Base-by-base conservation (phyloP, 2,329 filamentous ascomycete genomes). In the Ambrosiella cleistominuta region DNA sequence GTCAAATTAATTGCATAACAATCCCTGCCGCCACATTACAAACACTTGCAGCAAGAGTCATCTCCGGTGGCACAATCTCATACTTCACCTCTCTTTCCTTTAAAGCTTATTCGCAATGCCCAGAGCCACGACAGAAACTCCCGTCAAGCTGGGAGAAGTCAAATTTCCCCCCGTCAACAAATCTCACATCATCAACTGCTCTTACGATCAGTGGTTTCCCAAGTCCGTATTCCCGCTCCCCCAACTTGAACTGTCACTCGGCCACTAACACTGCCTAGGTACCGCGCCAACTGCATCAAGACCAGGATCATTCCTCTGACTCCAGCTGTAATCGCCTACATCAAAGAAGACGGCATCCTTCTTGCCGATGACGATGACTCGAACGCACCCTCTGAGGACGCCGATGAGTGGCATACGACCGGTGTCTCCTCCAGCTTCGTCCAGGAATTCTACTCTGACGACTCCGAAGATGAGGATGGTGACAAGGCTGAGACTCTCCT, bases 181-280 rank as follows among this genome's bases (percentile, higher is more conserved):
- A 67, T 80, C 85, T 52, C 91, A 98, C 66, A 94, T 98, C 61
- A 74, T 95, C 57, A 86, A 96, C 70, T 98, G 91, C 71, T 94
- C 93, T 47, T 96, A 94, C 70, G 86, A 95, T 68, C 80, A 78
- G 61, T 98, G 93, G 93, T 88, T 95, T 66, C 81, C 86, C 53
- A 83, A 79, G 77, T 88, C 72, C 56, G 55, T 56, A 3, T 6
- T 37, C 2, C 2, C 35, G 2, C 3, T 72, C 35, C 12, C 8
- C 42, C 9, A 5, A 17, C 7, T 38, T 44, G 9, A 37, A 39
- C 59, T 64, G 54, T 65, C 63, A 27, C 37, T 37, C 38, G 4
- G 11, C n/a, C 54, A 35, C 60, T 17, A 44, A 39, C 45, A 82
- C 69, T 50, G 7, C 19, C 45, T 27, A 63, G 62, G 36, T 95